Evolutionary conservation across 495 filamentous ascomycete genomes (phyloP).

Genomic region (Filosporella fistucella): DNA sequence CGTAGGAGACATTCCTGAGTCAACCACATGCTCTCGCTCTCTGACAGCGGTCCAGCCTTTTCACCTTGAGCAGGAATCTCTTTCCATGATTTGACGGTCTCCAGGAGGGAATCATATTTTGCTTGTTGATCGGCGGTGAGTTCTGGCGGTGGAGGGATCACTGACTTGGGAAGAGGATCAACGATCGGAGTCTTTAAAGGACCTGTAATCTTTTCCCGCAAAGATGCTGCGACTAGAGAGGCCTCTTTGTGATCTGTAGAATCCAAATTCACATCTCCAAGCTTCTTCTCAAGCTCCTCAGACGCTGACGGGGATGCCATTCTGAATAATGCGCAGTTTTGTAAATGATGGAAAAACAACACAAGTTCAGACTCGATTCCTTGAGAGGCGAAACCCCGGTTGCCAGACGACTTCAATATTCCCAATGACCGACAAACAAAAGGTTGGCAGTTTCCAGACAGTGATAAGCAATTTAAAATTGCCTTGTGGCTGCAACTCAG

Average conservation of each 20-base stretch:
- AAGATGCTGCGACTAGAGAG: slow-evolving; percentile 24
- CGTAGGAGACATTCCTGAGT: slow-evolving; percentile 89
- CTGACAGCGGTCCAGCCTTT: slow-evolving; percentile 61
- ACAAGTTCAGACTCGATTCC: too few relatives aligned
- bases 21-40: slow-evolving; percentile 82
- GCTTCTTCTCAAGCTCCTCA: slow-evolving; percentile 2
- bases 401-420: too few relatives aligned
- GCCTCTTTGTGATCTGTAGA: neutral
- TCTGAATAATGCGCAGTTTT: too few relatives aligned
- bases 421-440: too few relatives aligned
- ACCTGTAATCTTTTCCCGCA: slow-evolving; percentile 34
- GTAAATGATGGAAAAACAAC: too few relatives aligned
- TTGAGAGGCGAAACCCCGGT: too few relatives aligned
- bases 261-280: neutral
- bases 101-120: slow-evolving; percentile 75
- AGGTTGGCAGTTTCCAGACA: too few relatives aligned
- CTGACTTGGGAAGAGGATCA: slow-evolving; percentile 50
- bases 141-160: slow-evolving; percentile 42
- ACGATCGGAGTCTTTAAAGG: slow-evolving; percentile 67
- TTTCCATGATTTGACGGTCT: slow-evolving; percentile 62
- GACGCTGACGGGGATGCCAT: too few relatives aligned
- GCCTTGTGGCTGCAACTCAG: too few relatives aligned
- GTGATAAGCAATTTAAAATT: too few relatives aligned
- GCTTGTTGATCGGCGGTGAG: slow-evolving; percentile 73
- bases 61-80: slow-evolving; percentile 61